Conservation (phyloP, 352 stramenopile genomes). For the Phytophthora pistaciae region DNA sequence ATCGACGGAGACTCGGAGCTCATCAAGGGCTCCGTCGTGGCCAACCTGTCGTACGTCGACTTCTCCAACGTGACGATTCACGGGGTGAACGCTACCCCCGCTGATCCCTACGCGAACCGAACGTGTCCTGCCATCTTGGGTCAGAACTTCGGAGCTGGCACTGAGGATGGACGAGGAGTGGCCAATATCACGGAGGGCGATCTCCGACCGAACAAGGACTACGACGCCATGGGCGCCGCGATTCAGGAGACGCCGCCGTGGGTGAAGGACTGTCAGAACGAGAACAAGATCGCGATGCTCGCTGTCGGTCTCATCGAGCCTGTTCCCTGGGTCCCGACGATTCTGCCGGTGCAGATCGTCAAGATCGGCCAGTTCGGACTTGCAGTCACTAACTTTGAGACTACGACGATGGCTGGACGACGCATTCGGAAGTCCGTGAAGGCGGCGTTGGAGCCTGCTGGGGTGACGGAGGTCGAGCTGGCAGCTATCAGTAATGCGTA, state of each 20-base stretch:
- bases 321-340: constrained; percentile 46
- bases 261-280: constrained; percentile 52
- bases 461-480: constrained; percentile 58
- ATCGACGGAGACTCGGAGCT: constrained; percentile 31
- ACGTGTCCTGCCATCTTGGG: constrained; percentile 56
- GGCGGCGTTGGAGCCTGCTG: constrained; percentile 24
- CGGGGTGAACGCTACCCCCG: constrained; percentile 11
- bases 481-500: constrained; percentile 66
- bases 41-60: constrained; percentile 53
- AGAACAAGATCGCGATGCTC: constrained; percentile 54
- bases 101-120: constrained; percentile 33
- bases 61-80: constrained; percentile 50
- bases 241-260: constrained; percentile 36
- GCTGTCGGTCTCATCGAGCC: constrained; percentile 52
- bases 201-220: constrained; percentile 39
- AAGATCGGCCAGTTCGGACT: constrained; percentile 64
- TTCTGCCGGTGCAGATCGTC: constrained; percentile 67
- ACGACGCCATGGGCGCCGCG: constrained; percentile 13
- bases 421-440: constrained; percentile 49
- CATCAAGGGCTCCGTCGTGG: constrained; percentile 30
- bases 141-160: constrained; percentile 58
- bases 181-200: constrained; percentile 37
- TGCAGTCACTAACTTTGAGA: constrained; percentile 65
- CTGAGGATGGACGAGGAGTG: constrained; percentile 51
- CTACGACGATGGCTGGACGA: constrained; percentile 66